Evolutionary conservation across 148 eudicot species (phyloP), one percentile per base, ranked within the genome.

Genomic region (Rhododendron williamsianum): DNA sequence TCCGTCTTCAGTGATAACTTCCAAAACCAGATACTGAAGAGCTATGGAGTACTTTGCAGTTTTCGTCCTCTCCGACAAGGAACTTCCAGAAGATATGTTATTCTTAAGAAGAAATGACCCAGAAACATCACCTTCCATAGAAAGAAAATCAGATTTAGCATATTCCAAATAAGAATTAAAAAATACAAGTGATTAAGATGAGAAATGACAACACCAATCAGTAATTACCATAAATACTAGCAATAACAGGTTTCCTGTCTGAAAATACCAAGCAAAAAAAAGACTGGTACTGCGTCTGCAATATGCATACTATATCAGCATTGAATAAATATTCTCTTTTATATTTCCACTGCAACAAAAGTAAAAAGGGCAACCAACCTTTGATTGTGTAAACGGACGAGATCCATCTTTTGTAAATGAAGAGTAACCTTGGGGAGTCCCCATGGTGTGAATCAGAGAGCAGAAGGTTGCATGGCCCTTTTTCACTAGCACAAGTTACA

Each of bases 371-470:
- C 21, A 74, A 69, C 85, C 48, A 16, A 95, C 98, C 92, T 95
- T 90, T 90, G 76, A 94, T 86, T 51, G 91, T 93, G 89, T 91
- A 96, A 41, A 93, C 85, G 78, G 94, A 92, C 8, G 95, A 91
- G 80, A 94, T 84, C 99, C 98, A 96, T 90, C 97, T 91, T 88
- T 90, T 96, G 89, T 95, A 96, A 81, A 96, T 89, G 89, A 91
- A 95, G 38, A 91, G 87, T 86, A 91, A 91, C 86, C 92, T 90
- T 0, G 98, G 94, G 49, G 94, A 85, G 78, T 95, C 95, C 23
- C 98, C 96, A 83, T 90, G 94, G 89, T 96, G 95, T 12, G 96
- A 94, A 88, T 96, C 98, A 63, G 98, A 93, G 82, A 96, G 91
- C 86, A 96, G 78, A 81, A 96, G 93, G 81, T 89, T 87, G 91